Conservation (phyloP, 2,329 filamentous ascomycete genomes). For the Calycina herbarum region DNA sequence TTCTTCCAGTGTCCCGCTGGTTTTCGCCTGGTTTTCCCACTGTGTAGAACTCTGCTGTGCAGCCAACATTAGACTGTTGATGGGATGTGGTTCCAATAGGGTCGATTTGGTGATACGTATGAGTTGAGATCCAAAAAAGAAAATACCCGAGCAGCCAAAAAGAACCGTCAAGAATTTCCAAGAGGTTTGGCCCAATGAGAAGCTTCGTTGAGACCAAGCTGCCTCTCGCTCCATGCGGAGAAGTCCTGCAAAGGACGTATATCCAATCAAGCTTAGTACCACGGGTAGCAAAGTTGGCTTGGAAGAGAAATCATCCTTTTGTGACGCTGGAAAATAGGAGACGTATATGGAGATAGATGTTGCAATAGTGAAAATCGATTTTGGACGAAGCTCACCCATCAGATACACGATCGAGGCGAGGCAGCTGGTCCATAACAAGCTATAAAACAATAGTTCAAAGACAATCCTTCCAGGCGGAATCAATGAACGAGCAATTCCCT, state of each 20-base stretch:
- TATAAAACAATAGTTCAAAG: conserved; percentile 11
- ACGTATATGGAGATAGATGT: conserved; percentile 14
- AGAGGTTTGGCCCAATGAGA: conserved; percentile 6
- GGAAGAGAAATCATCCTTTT: conserved; percentile 4
- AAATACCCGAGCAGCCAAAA: conserved; percentile 6
- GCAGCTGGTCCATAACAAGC: conserved; percentile 15
- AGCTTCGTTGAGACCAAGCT: conserved; percentile 13
- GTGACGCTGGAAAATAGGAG: conserved; percentile 11
- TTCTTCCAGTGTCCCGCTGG: conserved; percentile 18
- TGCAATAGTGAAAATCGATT: conserved; percentile 10
- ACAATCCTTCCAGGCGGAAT: conserved; percentile 4
- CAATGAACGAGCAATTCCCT: conserved; percentile 15
- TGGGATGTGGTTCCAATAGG: conserved; percentile 16
- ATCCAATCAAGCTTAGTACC: conserved; percentile 6
- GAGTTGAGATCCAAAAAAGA: conserved; percentile 4
- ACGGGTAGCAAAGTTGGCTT: neutral
- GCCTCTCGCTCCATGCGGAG: conserved; percentile 14
- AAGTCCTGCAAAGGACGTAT: conserved; percentile 13
- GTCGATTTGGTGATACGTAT: neutral
- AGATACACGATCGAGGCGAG: conserved; percentile 15
- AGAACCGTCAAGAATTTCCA: conserved; percentile 10
- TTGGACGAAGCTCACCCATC: conserved; percentile 16
- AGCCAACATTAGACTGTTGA: conserved; percentile 19
- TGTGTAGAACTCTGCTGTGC: conserved; percentile 7
- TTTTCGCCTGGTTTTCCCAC: conserved; percentile 23